A percentile compares a stretch with the other conserved stretches of the same genome.
These are phyloP conservation scores for Bolboschoenoplectus hybrid DNA, from an alignment of 202 grass and related monocot genomes.

Conservation along the genomic window DNA sequence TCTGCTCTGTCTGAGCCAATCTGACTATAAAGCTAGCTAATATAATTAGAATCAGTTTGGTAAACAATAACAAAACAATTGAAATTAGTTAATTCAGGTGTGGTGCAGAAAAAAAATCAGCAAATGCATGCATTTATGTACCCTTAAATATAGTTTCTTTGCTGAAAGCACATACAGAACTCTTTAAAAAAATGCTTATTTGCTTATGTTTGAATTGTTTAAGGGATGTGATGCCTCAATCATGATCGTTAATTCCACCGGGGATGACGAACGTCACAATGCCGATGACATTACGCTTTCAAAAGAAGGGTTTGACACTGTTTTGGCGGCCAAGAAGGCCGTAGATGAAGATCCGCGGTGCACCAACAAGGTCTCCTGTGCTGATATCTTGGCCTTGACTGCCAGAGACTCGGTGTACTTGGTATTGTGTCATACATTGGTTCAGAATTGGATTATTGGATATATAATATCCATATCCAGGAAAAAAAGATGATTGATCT, in stretches of 20 bases:
- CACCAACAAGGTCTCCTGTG: conserved; percentile 64
- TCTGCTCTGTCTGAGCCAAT: too few species aligned
- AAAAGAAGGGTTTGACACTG: conserved; percentile 46
- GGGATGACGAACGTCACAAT: conserved; percentile 56
- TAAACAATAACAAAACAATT: neutral
- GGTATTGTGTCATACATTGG: neutral
- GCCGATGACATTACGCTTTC: conserved; percentile 49
- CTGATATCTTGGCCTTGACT: conserved; percentile 74
- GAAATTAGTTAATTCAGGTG: neutral
- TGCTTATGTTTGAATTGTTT: neutral
- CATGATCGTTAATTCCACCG: conserved; percentile 42
- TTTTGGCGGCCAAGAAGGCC: conserved; percentile 49
- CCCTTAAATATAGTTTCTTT: neutral
- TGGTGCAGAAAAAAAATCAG: neutral
- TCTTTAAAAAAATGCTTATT: neutral
- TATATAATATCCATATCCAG: neutral
- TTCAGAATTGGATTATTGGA: neutral
- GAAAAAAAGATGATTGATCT: neutral
- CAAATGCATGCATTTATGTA: neutral
- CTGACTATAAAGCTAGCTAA: neutral
- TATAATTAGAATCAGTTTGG: too few species aligned
- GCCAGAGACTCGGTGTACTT: conserved; percentile 52
- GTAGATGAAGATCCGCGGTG: conserved; percentile 55
- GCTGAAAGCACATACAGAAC: neutral
- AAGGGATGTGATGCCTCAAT: conserved; percentile 66